phyloP scores from a whole-genome alignment of 164 flowering plant species.

The Saururus chinensis region DNA sequence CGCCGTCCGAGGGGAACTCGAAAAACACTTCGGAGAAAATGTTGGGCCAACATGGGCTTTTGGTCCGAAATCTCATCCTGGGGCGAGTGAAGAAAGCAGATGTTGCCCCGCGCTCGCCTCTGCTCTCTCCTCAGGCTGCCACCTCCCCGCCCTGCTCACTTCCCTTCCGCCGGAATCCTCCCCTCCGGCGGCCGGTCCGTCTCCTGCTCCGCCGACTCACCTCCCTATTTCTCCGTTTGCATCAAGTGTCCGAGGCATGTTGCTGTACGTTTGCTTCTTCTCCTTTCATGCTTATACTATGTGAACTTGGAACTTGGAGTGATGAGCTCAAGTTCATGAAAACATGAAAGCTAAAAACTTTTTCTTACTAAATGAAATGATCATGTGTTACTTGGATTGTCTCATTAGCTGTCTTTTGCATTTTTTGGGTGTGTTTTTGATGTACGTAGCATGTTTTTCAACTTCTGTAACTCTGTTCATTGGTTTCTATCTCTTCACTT shows the following conservation, averaged over 20 bases:
- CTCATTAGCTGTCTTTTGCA: too few species aligned
- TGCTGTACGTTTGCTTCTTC: background rate
- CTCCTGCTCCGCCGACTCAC: background rate
- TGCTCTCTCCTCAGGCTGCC: background rate
- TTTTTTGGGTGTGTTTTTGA: background rate
- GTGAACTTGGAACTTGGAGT: too few species aligned
- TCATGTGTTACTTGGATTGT: background rate
- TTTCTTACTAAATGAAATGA: background rate
- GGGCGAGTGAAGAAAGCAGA: background rate
- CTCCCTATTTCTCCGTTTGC: conserved; percentile 1
- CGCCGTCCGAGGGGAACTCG: too few species aligned
- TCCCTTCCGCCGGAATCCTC: background rate
- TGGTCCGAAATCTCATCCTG: background rate
- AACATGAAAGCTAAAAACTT: background rate
- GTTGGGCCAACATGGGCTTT: too few species aligned
- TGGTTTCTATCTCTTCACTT: background rate
- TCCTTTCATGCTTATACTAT: background rate
- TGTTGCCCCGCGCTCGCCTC: background rate
- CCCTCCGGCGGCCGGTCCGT: background rate
- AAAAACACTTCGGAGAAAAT: too few species aligned
- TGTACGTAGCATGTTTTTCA: background rate
- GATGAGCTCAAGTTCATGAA: background rate
- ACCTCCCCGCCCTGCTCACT: background rate
- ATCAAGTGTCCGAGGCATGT: background rate
- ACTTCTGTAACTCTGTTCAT: background rate